Base-by-base conservation (phyloP, 2,329 filamentous ascomycete species). In the Dothiorella sarmentorum region DNA sequence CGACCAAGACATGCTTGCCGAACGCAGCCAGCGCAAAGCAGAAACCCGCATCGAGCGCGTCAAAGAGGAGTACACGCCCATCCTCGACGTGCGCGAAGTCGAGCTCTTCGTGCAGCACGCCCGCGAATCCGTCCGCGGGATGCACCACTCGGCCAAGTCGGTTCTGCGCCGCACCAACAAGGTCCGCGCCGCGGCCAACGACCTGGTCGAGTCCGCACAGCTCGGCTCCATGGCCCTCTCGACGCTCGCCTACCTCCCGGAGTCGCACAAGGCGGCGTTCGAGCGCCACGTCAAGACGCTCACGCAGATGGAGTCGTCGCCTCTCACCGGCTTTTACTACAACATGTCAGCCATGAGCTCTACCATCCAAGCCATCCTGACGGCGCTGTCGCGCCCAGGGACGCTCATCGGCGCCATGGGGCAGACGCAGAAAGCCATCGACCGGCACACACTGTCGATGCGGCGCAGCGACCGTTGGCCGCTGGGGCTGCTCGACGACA, bases 101-200 rank as follows among this genome's bases (percentile, higher is more conserved):
- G 93, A 97, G 68, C 87, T 94, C 65, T 96, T 99, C 72, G 87
- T 96, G 56, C 87, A 91, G 55, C 90, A 96, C 69, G 93, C 93
- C 18, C 85, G 91, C 65, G 93, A 97, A 58, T 92, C 91, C 73
- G 87, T 99, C 37, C 86, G 91, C 52, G 85, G 87, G 63, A 85
- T 97, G 61, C 92, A 92, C 67, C 86, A 88, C 66, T 88, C 90
- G 57, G 93, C 89, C 0, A 90, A 89, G 72, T 90, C 86, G 65
- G 85, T 95, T 53, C 87, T 94, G 37, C 85, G 93, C 59, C 84
- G 91, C 59, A 86, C 88, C 22, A 93, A 94, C 69, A 83, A 84
- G 61, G 75, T 93, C 26, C 85, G 85, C 45, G 85, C 89, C 65
- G 83, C 83, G 13, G 59, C 68, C n/a, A 62, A 70, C 80, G 90